A percentile compares a stretch with the other conserved stretches of the same genome.
phyloP scores from a whole-genome alignment of 495 filamentous ascomycete genomes.

The Corynascus novoguineensis region DNA sequence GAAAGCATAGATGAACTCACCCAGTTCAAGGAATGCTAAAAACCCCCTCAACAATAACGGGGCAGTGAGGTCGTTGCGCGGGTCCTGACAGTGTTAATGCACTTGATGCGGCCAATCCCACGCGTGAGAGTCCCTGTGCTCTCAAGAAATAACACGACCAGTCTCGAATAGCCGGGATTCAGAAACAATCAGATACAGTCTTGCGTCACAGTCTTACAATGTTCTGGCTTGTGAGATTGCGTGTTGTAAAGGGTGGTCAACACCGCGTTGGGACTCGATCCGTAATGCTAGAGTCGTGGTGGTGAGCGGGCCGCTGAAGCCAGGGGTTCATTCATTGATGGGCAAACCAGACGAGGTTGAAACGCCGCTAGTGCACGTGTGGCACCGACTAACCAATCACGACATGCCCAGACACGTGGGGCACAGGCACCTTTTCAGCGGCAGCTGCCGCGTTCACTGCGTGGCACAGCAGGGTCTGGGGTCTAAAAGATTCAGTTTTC shows the following conservation, averaged over 20 bases:
- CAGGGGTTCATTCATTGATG: constrained; percentile 5
- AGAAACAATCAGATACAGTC: background rate
- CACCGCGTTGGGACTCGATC: too few species aligned
- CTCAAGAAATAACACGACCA: background rate
- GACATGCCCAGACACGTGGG: background rate
- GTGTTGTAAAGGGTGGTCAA: background rate
- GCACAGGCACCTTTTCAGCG: background rate
- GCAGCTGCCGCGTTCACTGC: background rate
- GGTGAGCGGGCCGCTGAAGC: background rate
- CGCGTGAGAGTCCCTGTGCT: background rate
- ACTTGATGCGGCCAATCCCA: constrained; percentile 10
- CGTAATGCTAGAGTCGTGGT: background rate
- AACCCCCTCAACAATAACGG: background rate
- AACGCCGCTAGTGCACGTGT: constrained; percentile 1
- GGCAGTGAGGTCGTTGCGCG: background rate
- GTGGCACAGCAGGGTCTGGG: too few species aligned
- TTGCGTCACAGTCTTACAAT: background rate
- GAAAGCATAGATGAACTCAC: constrained; percentile 2
- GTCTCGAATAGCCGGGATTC: background rate
- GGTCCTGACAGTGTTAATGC: background rate
- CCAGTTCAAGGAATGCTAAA: background rate
- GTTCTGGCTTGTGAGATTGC: background rate
- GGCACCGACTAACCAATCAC: constrained; percentile 11
- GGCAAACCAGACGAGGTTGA: background rate
- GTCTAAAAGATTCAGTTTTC: too few species aligned